Conservation (phyloP, 1,284 basidiomycete genomes). For the Apiotrichum sp. region DNA sequence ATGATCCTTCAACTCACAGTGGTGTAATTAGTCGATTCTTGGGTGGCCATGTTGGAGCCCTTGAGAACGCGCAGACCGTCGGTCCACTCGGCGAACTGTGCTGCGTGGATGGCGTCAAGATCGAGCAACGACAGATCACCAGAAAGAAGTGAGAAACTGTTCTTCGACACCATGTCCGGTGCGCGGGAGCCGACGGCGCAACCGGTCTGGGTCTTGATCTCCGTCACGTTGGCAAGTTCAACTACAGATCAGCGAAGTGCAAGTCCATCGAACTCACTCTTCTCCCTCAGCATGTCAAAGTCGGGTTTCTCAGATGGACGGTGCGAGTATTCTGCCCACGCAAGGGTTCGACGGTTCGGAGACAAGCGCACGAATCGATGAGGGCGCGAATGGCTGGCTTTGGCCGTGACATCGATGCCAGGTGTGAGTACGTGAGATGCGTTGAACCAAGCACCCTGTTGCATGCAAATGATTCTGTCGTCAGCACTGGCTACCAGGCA, state of each 20-base stretch:
- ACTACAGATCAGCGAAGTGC: slow-evolving; percentile 42
- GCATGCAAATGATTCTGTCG: slow-evolving; percentile 40
- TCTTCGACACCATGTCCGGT: slow-evolving; percentile 52
- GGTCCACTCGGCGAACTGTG: slow-evolving; percentile 90
- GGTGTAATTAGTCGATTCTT: slow-evolving; percentile 76
- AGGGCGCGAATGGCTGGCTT: slow-evolving; percentile 25
- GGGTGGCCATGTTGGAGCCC: slow-evolving; percentile 61
- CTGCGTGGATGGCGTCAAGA: slow-evolving; percentile 75
- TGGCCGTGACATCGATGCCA: slow-evolving; percentile 23
- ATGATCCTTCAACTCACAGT: neutral
- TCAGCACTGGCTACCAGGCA: neutral
- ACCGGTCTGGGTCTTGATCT: slow-evolving; percentile 73
- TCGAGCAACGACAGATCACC: slow-evolving; percentile 72
- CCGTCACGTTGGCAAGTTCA: slow-evolving; percentile 68
- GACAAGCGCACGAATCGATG: slow-evolving; percentile 40
- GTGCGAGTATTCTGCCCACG: slow-evolving; percentile 34
- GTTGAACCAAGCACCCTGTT: slow-evolving; percentile 44
- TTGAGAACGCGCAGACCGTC: slow-evolving; percentile 87
- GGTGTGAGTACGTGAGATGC: slow-evolving; percentile 25
- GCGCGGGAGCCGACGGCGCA: slow-evolving; percentile 51
- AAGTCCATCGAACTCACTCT: slow-evolving; percentile 48
- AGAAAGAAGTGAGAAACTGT: slow-evolving; percentile 69
- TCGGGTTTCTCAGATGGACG: slow-evolving; percentile 21
- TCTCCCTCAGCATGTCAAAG: slow-evolving; percentile 51
- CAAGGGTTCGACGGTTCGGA: slow-evolving; percentile 31